Evolutionary conservation across 768 basidiomycete species (phyloP), one percentile per base, ranked within the genome.

Genomic region (Termitomyces sp.): DNA sequence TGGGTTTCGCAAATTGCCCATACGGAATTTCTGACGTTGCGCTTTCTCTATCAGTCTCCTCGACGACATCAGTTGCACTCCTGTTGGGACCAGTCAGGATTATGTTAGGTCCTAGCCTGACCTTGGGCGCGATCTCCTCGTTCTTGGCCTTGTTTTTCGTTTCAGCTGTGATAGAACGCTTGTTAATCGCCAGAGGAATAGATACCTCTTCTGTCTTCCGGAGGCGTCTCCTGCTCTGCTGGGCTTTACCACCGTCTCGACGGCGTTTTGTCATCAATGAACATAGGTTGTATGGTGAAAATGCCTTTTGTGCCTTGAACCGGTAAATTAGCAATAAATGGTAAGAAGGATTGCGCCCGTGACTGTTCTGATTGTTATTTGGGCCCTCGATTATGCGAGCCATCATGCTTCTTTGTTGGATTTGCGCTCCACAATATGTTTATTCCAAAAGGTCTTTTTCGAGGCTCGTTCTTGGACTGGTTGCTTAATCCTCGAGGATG

Each of bases 361-460:
- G 21, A 23, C 21, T 23, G 34, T 23, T 53, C 31, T 41, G 32
- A 44, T 44, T 43, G 42, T 23, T 23, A 12, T 25, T 23, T 9
- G 5, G n/a, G 17, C 43, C 43, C 7, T 46, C 11, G n/a, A 27
- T 49, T 14, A 32, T 38, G 19, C n/a, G 19, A 32, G 32, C 25
- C 54, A 66, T 61, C 57, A 51, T 54, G 1, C 51, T 57, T 49
- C 63, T 75, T 65, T 59, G 35, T 52, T 31, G 27, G 51, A 52
- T 52, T n/a, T n/a, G 16, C 40, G 17, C 14, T 40, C 9, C 21
- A 21, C 35, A 23, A 23, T 10, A 47, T 17, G 11, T 31, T 19
- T 2, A 17, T 37, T 49, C 35, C 32, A 35, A n/a, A 25, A 11
- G 38, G 38, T 40, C 11, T 48, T 32, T 48, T 17, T 48, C 31